A percentile compares a stretch with the other conserved stretches of the same genome.
phyloP scores from a whole-genome alignment of 2,329 filamentous ascomycete species.

The Xylaria sp. region DNA sequence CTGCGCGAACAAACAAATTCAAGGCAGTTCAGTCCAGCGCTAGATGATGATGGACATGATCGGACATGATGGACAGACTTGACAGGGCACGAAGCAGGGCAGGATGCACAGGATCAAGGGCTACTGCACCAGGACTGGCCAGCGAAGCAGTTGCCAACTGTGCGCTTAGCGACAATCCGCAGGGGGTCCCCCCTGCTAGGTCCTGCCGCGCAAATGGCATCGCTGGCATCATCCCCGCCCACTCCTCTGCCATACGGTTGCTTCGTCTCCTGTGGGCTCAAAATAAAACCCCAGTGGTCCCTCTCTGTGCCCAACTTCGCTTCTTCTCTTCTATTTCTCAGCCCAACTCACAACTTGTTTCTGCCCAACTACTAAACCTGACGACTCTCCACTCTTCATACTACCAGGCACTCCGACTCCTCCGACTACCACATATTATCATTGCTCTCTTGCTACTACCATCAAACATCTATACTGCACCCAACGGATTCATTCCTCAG shows the following conservation, averaged over 20 bases:
- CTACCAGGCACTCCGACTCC: slow-evolving; percentile 32
- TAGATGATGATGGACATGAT: not conserved
- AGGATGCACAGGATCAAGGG: not conserved
- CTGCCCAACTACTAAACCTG: slow-evolving; percentile 50
- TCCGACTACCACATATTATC: slow-evolving; percentile 32
- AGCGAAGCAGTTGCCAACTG: slow-evolving; percentile 39
- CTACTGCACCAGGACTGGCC: slow-evolving; percentile 31
- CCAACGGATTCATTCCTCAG: slow-evolving; percentile 28
- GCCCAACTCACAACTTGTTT: slow-evolving; percentile 49
- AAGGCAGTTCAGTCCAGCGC: not conserved
- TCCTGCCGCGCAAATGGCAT: slow-evolving; percentile 41
- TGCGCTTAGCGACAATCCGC: slow-evolving; percentile 33
- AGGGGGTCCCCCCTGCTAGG: slow-evolving; percentile 37
- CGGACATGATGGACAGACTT: not conserved
- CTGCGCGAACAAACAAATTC: not conserved
- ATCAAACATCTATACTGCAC: slow-evolving; percentile 33
- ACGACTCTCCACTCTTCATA: slow-evolving; percentile 42
- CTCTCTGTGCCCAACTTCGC: slow-evolving; percentile 54
- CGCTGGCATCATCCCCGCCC: slow-evolving; percentile 47
- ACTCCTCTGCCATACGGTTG: slow-evolving; percentile 31
- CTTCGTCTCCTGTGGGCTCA: slow-evolving; percentile 44
- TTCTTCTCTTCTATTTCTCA: slow-evolving; percentile 50
- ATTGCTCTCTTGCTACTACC: slow-evolving; percentile 27
- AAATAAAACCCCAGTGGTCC: slow-evolving; percentile 63
- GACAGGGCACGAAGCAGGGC: slow-evolving; percentile 22